A percentile compares a stretch with the other conserved stretches of the same genome.
These are phyloP conservation scores for Houttuynia cordata DNA, from an alignment of 164 flowering plant species.

Conservation along the genomic window DNA sequence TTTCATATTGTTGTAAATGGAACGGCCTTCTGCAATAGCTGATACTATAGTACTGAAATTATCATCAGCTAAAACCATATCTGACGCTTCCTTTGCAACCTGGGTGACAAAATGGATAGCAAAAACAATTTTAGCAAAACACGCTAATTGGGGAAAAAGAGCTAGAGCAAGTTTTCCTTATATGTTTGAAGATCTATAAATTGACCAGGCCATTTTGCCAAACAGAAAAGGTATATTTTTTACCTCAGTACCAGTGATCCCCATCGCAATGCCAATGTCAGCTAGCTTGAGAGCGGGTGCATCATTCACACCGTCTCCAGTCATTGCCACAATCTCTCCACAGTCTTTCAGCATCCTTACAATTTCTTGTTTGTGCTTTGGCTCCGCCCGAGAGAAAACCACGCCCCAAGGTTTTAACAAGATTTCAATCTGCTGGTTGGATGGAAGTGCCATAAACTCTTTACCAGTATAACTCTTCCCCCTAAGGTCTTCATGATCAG, in stretches of 20 bases:
- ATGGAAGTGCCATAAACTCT: conserved; percentile 64
- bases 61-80: conserved; percentile 90
- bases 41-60: conserved; percentile 80
- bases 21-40: conserved; percentile 85
- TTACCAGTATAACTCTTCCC: conserved; percentile 67
- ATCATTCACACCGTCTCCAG: conserved; percentile 97
- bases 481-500: conserved; percentile 36
- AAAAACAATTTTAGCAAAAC: not conserved
- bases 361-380: conserved; percentile 88
- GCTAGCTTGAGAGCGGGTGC: conserved; percentile 93
- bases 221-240: not conserved
- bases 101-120: conserved; percentile 14
- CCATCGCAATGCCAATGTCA: conserved; percentile 92
- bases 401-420: conserved; percentile 61
- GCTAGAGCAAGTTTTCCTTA: not conserved
- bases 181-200: too few relatives aligned
- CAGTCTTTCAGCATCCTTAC: conserved; percentile 79
- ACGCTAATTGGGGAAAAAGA: not conserved
- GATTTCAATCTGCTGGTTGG: conserved; percentile 36
- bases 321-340: conserved; percentile 95
- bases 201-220: not conserved
- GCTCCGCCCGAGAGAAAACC: conserved; percentile 86
- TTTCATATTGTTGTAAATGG: conserved; percentile 89
- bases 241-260: conserved; percentile 94
- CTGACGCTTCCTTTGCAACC: conserved; percentile 98